A percentile compares a stretch with the other conserved stretches of the same genome.
These are phyloP conservation scores for Physcomitrellopsis africana DNA, from an alignment of 225 moss, liverwort and hornwort species.

Conservation along the genomic window DNA sequence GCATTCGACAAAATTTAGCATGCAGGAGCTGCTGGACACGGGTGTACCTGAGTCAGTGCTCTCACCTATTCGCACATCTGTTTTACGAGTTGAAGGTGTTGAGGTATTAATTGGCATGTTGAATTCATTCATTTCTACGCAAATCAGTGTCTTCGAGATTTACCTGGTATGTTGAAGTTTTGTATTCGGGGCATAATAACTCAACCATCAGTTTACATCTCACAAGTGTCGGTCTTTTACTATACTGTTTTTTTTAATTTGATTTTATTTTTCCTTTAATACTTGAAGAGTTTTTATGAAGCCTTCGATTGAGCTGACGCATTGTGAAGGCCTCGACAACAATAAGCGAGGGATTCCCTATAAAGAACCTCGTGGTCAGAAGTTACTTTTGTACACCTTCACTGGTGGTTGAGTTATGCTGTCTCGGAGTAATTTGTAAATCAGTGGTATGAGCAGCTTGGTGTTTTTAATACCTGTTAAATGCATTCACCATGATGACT, in stretches of 20 bases:
- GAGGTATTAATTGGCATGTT: constrained; percentile 40
- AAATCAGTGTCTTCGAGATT: not conserved
- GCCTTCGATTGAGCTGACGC: too few species aligned
- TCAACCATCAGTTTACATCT: not conserved
- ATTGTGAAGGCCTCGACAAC: too few species aligned
- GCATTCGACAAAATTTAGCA: constrained; percentile 34
- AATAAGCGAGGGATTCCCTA: not conserved
- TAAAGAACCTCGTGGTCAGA: not conserved
- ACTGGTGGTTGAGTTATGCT: not conserved
- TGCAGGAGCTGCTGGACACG: constrained; percentile 74
- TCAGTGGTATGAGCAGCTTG: not conserved
- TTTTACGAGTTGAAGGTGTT: constrained; percentile 61
- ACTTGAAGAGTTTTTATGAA: too few species aligned
- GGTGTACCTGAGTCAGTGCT: constrained; percentile 62
- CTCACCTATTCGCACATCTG: constrained; percentile 54
- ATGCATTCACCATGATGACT: too few species aligned
- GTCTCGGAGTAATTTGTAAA: not conserved
- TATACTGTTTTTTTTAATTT: not conserved
- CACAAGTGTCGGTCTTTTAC: not conserved
- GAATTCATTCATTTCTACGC: not conserved
- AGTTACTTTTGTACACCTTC: not conserved
- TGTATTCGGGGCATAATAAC: not conserved
- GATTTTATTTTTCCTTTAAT: too few species aligned
- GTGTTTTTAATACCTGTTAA: not conserved
- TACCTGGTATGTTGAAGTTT: not conserved